Evolutionary conservation across 257 asterid genomes (phyloP).

Genomic region (Ocimum tenuiflorum): DNA sequence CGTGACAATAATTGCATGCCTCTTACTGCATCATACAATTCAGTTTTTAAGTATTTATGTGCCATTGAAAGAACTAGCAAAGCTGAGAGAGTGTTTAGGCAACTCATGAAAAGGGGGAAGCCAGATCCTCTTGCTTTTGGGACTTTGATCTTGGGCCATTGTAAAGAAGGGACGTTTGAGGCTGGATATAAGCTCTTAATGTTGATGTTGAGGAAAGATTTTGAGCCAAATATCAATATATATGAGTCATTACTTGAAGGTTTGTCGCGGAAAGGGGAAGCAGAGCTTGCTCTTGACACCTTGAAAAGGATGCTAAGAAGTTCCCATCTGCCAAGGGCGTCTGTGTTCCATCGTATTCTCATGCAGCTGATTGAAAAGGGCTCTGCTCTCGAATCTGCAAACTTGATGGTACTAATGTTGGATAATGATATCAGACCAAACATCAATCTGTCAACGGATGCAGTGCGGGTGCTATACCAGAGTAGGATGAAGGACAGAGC

Average conservation of each 20-base stretch:
- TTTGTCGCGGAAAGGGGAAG: constrained; percentile 37
- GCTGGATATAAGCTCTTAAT: constrained; percentile 53
- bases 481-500: constrained; percentile 37
- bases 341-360: constrained; percentile 54
- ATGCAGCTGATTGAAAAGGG: constrained; percentile 44
- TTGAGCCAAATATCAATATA: constrained; percentile 40
- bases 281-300: constrained; percentile 52
- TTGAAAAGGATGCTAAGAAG: constrained; percentile 60
- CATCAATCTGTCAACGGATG: constrained; percentile 54
- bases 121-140: constrained; percentile 63
- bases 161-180: constrained; percentile 48
- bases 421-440: constrained; percentile 54
- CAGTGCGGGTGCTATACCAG: constrained; percentile 37
- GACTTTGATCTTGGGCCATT: constrained; percentile 67
- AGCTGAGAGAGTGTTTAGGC: constrained; percentile 71
- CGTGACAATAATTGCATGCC: constrained; percentile 41
- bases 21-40: constrained; percentile 65
- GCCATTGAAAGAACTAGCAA: constrained; percentile 49
- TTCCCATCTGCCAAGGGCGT: constrained; percentile 52
- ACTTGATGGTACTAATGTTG: constrained; percentile 55
- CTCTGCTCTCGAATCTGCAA: constrained; percentile 46
- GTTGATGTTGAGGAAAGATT: constrained; percentile 69
- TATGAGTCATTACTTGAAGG: constrained; percentile 55
- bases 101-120: constrained; percentile 61
- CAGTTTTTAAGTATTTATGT: constrained; percentile 57